Evolutionary conservation across 2,329 filamentous ascomycete genomes (phyloP).

Genomic region (Alternaria novae-zelandiae): DNA sequence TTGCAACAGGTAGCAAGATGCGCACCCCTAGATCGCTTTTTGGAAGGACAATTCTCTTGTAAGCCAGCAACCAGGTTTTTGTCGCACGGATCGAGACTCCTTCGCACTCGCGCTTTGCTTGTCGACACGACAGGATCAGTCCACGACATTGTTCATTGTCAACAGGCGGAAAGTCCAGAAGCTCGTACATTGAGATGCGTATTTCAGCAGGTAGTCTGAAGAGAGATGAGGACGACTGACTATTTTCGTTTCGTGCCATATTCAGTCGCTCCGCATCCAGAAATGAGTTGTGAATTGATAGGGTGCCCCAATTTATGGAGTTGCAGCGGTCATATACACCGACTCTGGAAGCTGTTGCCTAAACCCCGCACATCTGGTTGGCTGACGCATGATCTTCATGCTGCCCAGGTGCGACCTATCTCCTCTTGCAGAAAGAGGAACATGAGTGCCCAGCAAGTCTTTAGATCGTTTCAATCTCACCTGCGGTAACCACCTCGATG

Average conservation of each 20-base stretch:
- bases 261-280: background rate
- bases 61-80: background rate
- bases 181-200: background rate
- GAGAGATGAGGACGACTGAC: background rate
- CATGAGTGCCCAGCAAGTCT: background rate
- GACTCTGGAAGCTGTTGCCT: background rate
- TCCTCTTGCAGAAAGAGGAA: background rate
- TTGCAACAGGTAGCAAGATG: background rate
- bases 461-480: background rate
- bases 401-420: background rate
- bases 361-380: background rate
- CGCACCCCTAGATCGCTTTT: background rate
- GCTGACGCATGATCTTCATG: background rate
- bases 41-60: background rate
- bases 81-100: background rate
- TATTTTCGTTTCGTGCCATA: background rate
- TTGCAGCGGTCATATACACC: background rate
- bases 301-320: background rate
- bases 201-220: background rate
- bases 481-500: background rate
- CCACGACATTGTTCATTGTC: background rate
- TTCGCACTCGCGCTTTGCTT: slow-evolving; percentile 1
- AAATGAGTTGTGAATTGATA: background rate
- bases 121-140: background rate
- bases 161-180: background rate